Evolutionary conservation across 805 yeast genomes (phyloP), one percentile per base, ranked within the genome.

Genomic region (Suhomyces vadensis): DNA sequence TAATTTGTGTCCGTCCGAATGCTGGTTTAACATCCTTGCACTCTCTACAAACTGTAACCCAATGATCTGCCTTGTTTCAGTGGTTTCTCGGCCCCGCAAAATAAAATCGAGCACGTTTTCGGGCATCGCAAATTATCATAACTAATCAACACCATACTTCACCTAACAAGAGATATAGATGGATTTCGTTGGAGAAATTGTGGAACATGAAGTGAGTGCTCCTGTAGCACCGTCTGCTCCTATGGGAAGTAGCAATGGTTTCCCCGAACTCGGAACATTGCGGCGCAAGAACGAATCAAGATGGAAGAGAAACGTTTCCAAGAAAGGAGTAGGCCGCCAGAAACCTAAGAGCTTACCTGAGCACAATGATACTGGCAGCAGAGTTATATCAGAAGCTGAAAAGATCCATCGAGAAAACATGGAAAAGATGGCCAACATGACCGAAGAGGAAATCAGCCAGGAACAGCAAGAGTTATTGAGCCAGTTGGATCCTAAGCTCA

Each of bases 391-490:
- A 0, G 95, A 87, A 53, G 79, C 85, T 0, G 91, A 85, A 51
- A 75, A 79, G 57, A 87, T 90, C 17, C 92, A 88, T 59, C 60
- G 77, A 44, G 96, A 90, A 56, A 91, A 89, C 61, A 61, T 86
- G 48, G 78, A 81, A 29, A 70, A 74, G 31, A 60, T 91, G 43
- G 67, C 79, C 27, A 60, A 65, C 10, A 83, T 90, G 91, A 69
- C 83, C 2, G 74, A 71, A 1, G 83, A 78, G 13, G 89, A 90
- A 56, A 75, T 87, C 26, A 69, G 74, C 25, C 63, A 69, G 37
- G 92, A 87, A 51, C 74, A 79, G 50, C 77, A 78, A 49, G 95
- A 88, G 54, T 63, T 91, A 26, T 51, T 87, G 41, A 73, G 73
- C n/a, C 71, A 75, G 0, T 67, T 91, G 59, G 83, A 87, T 61